Percentiles rank a stretch among this genome's conserved stretches.
Evolutionary conservation across 169 alveolate species (phyloP).

Genomic region (Eimeria tenella): DNA sequence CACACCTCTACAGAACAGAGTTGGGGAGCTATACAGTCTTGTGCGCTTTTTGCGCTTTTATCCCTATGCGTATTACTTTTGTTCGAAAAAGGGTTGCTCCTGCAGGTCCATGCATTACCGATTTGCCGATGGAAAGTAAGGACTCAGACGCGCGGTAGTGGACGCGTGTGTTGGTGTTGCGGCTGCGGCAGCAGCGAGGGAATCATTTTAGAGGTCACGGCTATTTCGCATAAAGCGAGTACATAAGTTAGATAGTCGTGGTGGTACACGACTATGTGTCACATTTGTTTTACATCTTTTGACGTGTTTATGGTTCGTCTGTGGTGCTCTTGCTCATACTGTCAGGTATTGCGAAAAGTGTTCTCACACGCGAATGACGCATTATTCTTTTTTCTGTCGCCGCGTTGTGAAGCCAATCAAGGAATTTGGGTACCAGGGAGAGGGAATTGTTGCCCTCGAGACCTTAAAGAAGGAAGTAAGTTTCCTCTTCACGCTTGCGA

Average conservation of each 20-base stretch:
- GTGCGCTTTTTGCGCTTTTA: constrained; percentile 94
- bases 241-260: no score
- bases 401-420: constrained; percentile 90
- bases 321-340: not conserved
- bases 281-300: no score
- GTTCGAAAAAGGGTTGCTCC: constrained; percentile 90
- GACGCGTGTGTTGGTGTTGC: not conserved
- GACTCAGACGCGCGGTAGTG: not conserved
- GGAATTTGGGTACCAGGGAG: constrained; percentile 88
- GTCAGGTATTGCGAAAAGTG: constrained; percentile 88
- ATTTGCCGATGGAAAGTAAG: constrained; percentile 84
- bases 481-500: not conserved
- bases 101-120: constrained; percentile 88
- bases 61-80: constrained; percentile 94
- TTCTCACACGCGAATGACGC: constrained; percentile 89
- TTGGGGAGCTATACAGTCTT: constrained; percentile 96
- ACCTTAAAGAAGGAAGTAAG: constrained; percentile 82
- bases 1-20: constrained; percentile 97
- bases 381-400: constrained; percentile 90
- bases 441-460: constrained; percentile 87
- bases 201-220: no score
- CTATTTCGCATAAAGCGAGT: no score
- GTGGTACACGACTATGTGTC: no score
- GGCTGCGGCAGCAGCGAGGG: not conserved
- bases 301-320: not conserved